Evolutionary conservation across 108 stramenopile species (phyloP).

Genomic region (Chaetoceros muelleri): DNA sequence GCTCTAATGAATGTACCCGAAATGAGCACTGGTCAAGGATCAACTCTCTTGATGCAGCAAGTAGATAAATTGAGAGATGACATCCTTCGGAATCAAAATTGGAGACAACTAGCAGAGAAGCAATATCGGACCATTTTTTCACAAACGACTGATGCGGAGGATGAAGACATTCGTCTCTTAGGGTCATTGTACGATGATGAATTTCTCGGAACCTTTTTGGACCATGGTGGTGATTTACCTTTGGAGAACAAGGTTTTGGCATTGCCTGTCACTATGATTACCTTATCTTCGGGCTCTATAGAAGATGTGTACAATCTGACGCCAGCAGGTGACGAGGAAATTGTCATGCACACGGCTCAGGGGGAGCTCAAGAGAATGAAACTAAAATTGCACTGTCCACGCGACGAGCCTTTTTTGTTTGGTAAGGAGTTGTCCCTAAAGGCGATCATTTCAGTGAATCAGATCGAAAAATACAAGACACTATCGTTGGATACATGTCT

Average conservation of each 20-base stretch:
- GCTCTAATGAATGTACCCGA: conserved; percentile 58
- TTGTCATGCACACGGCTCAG: no score
- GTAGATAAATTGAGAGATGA: conserved; percentile 35
- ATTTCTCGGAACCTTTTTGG: background rate
- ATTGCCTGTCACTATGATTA: no score
- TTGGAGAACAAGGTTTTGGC: no score
- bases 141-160: conserved; percentile 23
- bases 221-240: no score
- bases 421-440: no score
- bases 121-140: conserved; percentile 31
- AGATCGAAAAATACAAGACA: background rate
- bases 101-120: conserved; percentile 1
- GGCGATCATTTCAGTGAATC: no score
- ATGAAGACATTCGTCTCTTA: conserved; percentile 20
- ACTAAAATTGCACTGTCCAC: no score
- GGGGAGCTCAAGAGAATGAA: no score
- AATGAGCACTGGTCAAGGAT: conserved; percentile 12
- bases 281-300: no score
- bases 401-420: no score
- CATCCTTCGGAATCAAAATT: conserved; percentile 12
- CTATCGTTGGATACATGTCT: background rate
- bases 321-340: no score
- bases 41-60: conserved; percentile 28
- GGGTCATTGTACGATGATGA: conserved; percentile 15
- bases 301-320: no score